Base-by-base conservation (phyloP, 2,329 filamentous ascomycete genomes). In the Arthroderma sp. region DNA sequence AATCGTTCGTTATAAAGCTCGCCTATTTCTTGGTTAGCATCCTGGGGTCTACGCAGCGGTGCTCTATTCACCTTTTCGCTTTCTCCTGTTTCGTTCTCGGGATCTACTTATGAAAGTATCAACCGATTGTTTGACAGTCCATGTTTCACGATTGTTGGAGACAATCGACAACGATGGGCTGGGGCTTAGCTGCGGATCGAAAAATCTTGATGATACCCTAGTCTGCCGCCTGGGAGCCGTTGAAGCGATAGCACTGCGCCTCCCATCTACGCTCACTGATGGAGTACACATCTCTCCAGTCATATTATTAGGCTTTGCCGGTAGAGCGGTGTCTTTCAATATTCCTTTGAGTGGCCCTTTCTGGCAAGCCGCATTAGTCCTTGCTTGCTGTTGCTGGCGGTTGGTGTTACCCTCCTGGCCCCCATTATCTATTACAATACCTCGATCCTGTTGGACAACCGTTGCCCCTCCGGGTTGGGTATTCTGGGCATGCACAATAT, bases 111-210 rank as follows among this genome's bases (percentile, higher is more conserved):
- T 41, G 11, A 53, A 46, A 11, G 47, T 36, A 30, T 52, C 45
- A 3, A 45, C 41, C 28, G 47, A 47, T 29, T 43, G 38, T n/a
- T 38, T 42, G 5, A 49, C 34, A 4, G 47, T 42, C 45, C 45
- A 45, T n/a, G 39, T 45, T 5, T 32, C 36, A 29, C 36, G 44
- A 30, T 30, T 47, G 37, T 37, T 45, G 4, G 39, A 40, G 10
- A 37, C 41, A 15, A 40, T 28, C 6, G 37, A 40, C 29, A 45
- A 15, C 7, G 45, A 38, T 49, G 51, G 2, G 49, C 50, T 52
- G 22, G 62, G 57, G n/a, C 56, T 61, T 10, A 49, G 44, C 36
- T 54, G 54, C 47, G 53, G 55, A 15, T 55, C 55, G 28, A 53
- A 53, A 29, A 52, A 53, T n/a, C 54, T 52, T 3, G 50, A 52